These are phyloP conservation scores for Pichia sp. DNA, from an alignment of 1,139 yeast species.

Conservation along the genomic window DNA sequence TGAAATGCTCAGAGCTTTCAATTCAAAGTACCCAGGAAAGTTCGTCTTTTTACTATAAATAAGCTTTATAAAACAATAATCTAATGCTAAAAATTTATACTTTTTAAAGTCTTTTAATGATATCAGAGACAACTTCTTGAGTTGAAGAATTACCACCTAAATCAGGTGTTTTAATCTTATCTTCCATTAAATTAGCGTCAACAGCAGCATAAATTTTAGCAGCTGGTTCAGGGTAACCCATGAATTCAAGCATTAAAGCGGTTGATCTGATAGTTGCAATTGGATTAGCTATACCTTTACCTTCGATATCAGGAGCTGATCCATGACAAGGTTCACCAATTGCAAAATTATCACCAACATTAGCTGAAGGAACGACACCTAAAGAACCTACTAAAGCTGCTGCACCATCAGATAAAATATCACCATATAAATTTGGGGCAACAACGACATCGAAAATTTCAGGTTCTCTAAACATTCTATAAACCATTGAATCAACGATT, in stretches of 20 bases:
- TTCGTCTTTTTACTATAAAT: not conserved
- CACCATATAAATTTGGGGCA: constrained; percentile 97
- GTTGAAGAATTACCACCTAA: constrained; percentile 87
- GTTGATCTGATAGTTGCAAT: constrained; percentile 96
- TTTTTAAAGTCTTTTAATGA: constrained; percentile 46
- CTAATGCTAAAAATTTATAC: not conserved
- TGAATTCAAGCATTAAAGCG: constrained; percentile 93
- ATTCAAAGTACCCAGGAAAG: too few relatives aligned
- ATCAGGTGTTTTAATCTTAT: constrained; percentile 83
- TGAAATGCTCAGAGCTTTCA: constrained; percentile 9
- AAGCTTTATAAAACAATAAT: not conserved
- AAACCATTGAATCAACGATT: constrained; percentile 98
- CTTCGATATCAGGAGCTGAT: constrained; percentile 97
- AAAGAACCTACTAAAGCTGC: constrained; percentile 97
- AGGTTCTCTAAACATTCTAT: constrained; percentile 97
- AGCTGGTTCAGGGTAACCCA: constrained; percentile 88
- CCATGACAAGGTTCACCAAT: constrained; percentile 99
- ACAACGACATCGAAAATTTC: constrained; percentile 95
- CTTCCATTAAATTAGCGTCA: constrained; percentile 82
- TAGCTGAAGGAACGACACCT: constrained; percentile 97
- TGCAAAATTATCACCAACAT: constrained; percentile 92
- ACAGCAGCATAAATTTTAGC: constrained; percentile 90
- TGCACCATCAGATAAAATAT: constrained; percentile 95
- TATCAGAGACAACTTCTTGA: constrained; percentile 78
- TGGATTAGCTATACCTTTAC: constrained; percentile 91